Evolutionary conservation across 257 asterid species (phyloP).

Genomic region (Ballota nigra): DNA sequence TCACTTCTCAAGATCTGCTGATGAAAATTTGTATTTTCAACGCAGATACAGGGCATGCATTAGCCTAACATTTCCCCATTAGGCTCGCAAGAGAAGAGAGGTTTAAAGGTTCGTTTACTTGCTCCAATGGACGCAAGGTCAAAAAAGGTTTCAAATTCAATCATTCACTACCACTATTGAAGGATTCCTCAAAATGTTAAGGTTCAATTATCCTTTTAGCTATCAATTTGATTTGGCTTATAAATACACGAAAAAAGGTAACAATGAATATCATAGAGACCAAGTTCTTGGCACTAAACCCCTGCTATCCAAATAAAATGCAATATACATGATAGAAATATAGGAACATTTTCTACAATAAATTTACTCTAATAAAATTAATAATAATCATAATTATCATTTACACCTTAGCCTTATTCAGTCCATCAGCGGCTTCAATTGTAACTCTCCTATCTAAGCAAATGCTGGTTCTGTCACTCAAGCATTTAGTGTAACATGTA

Average conservation of each 20-base stretch:
- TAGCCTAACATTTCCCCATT: background rate
- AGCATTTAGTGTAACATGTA: conserved; percentile 52
- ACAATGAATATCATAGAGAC: background rate
- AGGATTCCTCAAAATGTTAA: background rate
- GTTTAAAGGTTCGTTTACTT: background rate
- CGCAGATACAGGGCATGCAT: background rate
- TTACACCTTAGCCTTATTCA: conserved; percentile 87
- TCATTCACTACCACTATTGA: background rate
- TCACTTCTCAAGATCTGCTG: background rate
- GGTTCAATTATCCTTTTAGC: background rate
- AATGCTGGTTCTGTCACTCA: conserved; percentile 47
- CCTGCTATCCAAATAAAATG: background rate
- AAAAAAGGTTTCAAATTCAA: background rate
- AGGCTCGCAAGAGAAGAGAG: background rate
- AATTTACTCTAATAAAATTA: background rate
- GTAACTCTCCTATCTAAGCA: conserved; percentile 82
- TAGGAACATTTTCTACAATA: background rate
- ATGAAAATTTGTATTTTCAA: background rate
- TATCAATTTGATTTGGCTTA: background rate
- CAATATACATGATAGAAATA: too few relatives aligned
- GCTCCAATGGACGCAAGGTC: background rate
- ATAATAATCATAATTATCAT: conserved; percentile 10
- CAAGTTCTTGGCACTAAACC: background rate
- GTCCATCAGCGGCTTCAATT: conserved; percentile 86
- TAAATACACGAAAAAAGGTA: background rate